Base-by-base conservation (phyloP, 345 rosid genomes). In the Theobroma cacao region DNA sequence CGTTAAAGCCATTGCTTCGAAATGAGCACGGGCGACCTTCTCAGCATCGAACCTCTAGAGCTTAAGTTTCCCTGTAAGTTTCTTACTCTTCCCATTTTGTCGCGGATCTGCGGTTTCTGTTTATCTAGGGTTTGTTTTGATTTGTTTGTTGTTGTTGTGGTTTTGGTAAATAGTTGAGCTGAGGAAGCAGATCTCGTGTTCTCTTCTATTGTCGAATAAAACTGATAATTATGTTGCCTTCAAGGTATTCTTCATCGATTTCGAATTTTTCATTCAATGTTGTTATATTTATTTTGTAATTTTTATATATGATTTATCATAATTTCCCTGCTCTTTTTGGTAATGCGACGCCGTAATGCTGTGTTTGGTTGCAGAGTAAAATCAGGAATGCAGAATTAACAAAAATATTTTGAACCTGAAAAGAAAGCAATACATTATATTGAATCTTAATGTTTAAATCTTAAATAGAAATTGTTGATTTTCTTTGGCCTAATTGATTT, bases 151-250 rank as follows among this genome's bases (percentile, higher is more conserved):
- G 50, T 68, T 66, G 38, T 53, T 75, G 45, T 75, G 10, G 36
- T 50, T 80, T 78, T 61, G 75, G 67, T 85, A 31, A 72, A 72
- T 73, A 90, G 97, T 92, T 81, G 94, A 92, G 83, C 87, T 92
- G 86, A 89, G 82, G 94, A 92, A 90, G 91, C 97, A 90, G 97
- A 92, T 92, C 93, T 87, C 91, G 34, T 92, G 90, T 84, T 87
- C 93, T 55, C 94, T 92, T 79, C 92, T 86, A 81, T 80, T 92
- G 79, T 88, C 88, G 41, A 92, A 92, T 83, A 89, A 77, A 82
- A 89, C 94, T 36, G 92, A 90, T 66, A 84, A 17, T 80, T 81
- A 86, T 88, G 93, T 89, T 7, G 94, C 97, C 79, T 92, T 92
- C 86, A 92, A 92, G 97, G 97, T 92, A 84, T 24, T 36, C 10